Conservation (phyloP, 2,329 filamentous ascomycete genomes). For the Colletotrichum aenigma region DNA sequence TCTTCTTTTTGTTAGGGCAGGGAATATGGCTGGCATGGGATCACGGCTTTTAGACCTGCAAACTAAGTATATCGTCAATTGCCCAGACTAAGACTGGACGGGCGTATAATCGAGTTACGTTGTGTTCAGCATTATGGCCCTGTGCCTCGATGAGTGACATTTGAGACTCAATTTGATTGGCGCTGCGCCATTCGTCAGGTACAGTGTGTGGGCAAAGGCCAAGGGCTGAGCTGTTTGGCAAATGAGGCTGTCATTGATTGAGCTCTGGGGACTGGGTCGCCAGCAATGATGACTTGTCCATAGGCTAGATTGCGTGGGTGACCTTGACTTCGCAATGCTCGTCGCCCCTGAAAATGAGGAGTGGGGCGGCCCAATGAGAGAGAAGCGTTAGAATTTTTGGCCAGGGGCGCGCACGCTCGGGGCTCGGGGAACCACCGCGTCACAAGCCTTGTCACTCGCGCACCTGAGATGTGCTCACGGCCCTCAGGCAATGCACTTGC, state of each 20-base stretch:
- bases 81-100: not conserved
- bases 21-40: conserved; percentile 11
- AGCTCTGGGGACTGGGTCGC: not conserved
- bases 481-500: not conserved
- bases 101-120: not conserved
- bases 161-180: not conserved
- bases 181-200: not conserved
- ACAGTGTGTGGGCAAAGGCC: not conserved
- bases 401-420: conserved; percentile 3
- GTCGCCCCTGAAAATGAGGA: not conserved
- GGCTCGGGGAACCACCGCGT: conserved; percentile 4
- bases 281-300: not conserved
- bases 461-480: not conserved
- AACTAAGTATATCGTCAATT: conserved; percentile 6
- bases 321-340: not conserved
- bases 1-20: not conserved
- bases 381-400: not conserved
- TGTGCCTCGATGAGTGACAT: not conserved
- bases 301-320: not conserved
- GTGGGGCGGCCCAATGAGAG: not conserved
- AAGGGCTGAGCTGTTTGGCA: not conserved
- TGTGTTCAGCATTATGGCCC: not conserved
- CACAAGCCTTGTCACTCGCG: not conserved
- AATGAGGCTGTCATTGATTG: not conserved
- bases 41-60: conserved; percentile 13